Conservation (phyloP, 306 rosid genomes). For the Cucumis cinereus region DNA sequence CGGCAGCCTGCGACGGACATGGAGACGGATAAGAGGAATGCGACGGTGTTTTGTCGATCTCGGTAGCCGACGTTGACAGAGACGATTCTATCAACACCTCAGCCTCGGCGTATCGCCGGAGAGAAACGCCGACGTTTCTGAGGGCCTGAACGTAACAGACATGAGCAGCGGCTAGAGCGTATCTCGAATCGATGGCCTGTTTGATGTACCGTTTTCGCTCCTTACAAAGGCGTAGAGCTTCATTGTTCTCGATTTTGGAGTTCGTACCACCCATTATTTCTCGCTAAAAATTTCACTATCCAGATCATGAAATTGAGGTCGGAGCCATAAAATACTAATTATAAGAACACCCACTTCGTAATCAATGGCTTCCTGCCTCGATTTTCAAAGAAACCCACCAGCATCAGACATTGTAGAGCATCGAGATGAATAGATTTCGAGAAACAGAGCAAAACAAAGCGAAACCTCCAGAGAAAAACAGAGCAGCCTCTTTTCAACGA, state of each 20-base stretch:
- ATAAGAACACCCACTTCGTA: not conserved
- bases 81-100: constrained; percentile 73
- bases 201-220: constrained; percentile 66
- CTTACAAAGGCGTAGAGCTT: constrained; percentile 66
- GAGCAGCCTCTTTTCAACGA: constrained; percentile 6
- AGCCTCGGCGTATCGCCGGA: constrained; percentile 73
- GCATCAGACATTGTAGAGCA: not conserved
- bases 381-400: not conserved
- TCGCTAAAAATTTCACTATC: not conserved
- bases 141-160: constrained; percentile 70
- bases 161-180: constrained; percentile 74
- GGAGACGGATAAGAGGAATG: constrained; percentile 83
- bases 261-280: constrained; percentile 74
- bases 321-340: not conserved
- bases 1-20: constrained; percentile 49
- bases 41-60: constrained; percentile 70
- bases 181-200: constrained; percentile 81
- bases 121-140: constrained; percentile 56
- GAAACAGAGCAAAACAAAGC: not conserved
- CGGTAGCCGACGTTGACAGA: constrained; percentile 39
- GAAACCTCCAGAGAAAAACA: constrained; percentile 17
- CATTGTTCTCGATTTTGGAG: constrained; percentile 65
- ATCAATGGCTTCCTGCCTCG: not conserved
- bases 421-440: not conserved
- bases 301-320: constrained; percentile 14